phyloP scores from a whole-genome alignment of 2,329 filamentous ascomycete species.

The Penicillium sp. region DNA sequence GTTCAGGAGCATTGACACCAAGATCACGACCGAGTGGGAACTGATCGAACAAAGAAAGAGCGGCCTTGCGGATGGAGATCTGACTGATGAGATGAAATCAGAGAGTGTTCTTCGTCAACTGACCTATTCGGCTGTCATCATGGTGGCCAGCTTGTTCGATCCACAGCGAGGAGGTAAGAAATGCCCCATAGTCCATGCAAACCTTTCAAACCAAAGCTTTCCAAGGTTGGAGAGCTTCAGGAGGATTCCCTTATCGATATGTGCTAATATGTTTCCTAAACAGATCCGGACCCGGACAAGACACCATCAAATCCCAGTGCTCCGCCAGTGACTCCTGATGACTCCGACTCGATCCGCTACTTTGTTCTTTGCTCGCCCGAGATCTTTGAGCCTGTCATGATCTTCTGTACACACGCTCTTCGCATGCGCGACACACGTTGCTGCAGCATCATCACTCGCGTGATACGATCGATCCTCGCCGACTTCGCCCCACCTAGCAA shows the following conservation, averaged over 20 bases:
- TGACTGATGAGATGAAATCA: conserved; percentile 96
- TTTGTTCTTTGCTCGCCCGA: conserved; percentile 74
- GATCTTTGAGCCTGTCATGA: conserved; percentile 79
- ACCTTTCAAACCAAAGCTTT: background rate
- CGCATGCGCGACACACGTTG: conserved; percentile 85
- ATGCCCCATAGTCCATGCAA: background rate
- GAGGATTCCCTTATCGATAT: background rate
- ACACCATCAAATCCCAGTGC: conserved; percentile 32
- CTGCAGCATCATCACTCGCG: conserved; percentile 75
- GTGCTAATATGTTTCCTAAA: background rate
- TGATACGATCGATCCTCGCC: conserved; percentile 79
- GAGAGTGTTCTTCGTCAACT: conserved; percentile 92
- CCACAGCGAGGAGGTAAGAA: conserved; percentile 58
- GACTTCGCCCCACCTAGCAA: conserved; percentile 59
- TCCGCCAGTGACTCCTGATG: conserved; percentile 36
- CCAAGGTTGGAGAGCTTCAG: background rate
- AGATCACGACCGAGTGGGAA: conserved; percentile 83
- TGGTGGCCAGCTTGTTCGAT: conserved; percentile 85
- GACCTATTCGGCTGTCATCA: conserved; percentile 84
- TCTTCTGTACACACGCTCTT: conserved; percentile 88
- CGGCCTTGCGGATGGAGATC: conserved; percentile 65
- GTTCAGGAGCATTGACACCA: conserved; percentile 79
- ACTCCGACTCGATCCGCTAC: conserved; percentile 61
- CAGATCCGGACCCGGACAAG: conserved; percentile 38
- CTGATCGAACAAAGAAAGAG: conserved; percentile 58